A percentile compares a stretch with the other conserved stretches of the same genome.
phyloP scores from a whole-genome alignment of 2,329 filamentous ascomycete species.

The Colletotrichum sp. region DNA sequence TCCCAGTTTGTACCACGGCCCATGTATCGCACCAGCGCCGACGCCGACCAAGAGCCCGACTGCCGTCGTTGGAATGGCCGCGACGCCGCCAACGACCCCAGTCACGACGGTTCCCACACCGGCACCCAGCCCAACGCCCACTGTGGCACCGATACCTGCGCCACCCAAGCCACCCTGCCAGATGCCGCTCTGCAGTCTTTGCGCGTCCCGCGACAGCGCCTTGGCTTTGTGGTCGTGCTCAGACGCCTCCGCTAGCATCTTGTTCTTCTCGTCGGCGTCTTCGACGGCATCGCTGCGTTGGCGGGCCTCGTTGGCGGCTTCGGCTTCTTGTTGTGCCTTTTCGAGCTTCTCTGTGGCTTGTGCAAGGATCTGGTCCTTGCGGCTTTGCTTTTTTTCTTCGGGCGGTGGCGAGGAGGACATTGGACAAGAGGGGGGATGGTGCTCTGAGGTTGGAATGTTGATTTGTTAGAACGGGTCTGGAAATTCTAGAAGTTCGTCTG shows the following conservation, averaged over 20 bases:
- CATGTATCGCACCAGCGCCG: conserved; percentile 6
- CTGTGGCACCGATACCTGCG: conserved; percentile 8
- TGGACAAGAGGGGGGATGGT: background rate
- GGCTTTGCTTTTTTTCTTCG: conserved; percentile 3
- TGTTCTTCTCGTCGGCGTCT: conserved; percentile 10
- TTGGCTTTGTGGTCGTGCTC: conserved; percentile 10
- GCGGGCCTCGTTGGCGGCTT: background rate
- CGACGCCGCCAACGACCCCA: conserved; percentile 10
- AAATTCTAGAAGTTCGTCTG: background rate
- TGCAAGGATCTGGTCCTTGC: conserved; percentile 6
- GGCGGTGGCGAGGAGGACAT: conserved; percentile 7
- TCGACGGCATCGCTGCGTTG: background rate
- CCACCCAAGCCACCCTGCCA: conserved; percentile 16
- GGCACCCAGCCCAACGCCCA: conserved; percentile 4
- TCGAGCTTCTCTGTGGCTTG: conserved; percentile 13
- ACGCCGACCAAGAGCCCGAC: background rate
- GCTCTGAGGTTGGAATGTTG: background rate
- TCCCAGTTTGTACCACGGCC: conserved; percentile 12
- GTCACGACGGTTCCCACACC: conserved; percentile 5
- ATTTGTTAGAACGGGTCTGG: background rate
- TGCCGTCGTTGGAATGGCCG: conserved; percentile 1
- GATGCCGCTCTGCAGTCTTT: conserved; percentile 10
- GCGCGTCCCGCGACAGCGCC: background rate
- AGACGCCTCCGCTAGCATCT: conserved; percentile 4
- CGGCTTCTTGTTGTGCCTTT: conserved; percentile 3